phyloP scores from a whole-genome alignment of 108 stramenopile species.

The Bacterosira constricta region DNA sequence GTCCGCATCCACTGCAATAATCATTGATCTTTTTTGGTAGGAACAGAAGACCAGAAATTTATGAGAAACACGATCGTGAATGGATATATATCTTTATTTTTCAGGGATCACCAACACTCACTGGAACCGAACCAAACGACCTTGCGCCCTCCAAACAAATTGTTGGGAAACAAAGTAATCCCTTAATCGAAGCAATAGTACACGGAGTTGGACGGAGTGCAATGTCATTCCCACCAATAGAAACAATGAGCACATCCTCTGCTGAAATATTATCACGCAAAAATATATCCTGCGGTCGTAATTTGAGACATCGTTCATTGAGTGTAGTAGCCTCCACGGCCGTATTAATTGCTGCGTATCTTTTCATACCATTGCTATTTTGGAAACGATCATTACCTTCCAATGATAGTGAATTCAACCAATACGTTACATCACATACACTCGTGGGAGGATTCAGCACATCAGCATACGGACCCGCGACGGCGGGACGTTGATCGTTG shows the following conservation, averaged over 20 bases:
- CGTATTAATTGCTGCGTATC: conserved; percentile 70
- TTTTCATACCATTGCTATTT: background rate
- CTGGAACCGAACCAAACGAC: conserved; percentile 47
- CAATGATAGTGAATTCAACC: conserved; percentile 63
- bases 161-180: conserved; percentile 62
- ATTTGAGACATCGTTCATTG: conserved; percentile 57
- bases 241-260: conserved; percentile 79
- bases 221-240: conserved; percentile 89
- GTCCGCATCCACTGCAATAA: conserved; percentile 80
- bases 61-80: too few species aligned
- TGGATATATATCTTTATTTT: too few species aligned
- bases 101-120: too few species aligned
- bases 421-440: conserved; percentile 79
- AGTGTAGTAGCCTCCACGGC: conserved; percentile 85
- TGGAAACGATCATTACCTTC: background rate
- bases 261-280: conserved; percentile 72
- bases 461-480: conserved; percentile 57
- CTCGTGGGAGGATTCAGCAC: conserved; percentile 64
- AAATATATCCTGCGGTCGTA: conserved; percentile 79
- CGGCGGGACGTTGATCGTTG: conserved; percentile 45
- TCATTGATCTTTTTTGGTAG: conserved; percentile 70
- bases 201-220: conserved; percentile 77
- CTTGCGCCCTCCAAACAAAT: conserved; percentile 52
- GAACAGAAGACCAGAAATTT: too few species aligned
- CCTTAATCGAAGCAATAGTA: conserved; percentile 64